Conservation (phyloP, 805 yeast genomes). For the Teunomyces funiuensis region DNA sequence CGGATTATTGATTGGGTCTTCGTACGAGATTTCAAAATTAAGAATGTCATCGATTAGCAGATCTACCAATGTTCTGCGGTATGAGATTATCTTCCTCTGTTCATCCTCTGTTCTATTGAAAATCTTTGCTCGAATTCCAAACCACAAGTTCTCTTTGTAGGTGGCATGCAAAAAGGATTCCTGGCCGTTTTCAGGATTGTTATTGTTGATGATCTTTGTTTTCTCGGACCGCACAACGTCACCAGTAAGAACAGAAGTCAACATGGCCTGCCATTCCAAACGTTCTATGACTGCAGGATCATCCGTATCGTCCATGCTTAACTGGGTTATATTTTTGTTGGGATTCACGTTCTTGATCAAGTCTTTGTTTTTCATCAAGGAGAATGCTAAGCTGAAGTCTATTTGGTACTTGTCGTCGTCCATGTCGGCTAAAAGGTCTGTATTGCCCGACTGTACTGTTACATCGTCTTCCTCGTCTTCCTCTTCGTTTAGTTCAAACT, state of each 20-base stretch:
- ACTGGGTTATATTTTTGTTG: slow-evolving; percentile 34
- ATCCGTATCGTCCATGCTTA: slow-evolving; percentile 38
- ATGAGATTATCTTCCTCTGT: slow-evolving; percentile 66
- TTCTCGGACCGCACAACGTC: slow-evolving; percentile 92
- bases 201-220: slow-evolving; percentile 62
- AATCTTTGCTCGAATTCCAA: slow-evolving; percentile 79
- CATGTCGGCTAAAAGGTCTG: slow-evolving; percentile 37
- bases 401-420: slow-evolving; percentile 48
- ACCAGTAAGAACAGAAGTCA: slow-evolving; percentile 86
- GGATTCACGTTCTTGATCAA: slow-evolving; percentile 13
- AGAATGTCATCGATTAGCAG: slow-evolving; percentile 66
- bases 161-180: slow-evolving; percentile 54
- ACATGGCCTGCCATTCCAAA: slow-evolving; percentile 94
- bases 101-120: slow-evolving; percentile 79
- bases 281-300: slow-evolving; percentile 65
- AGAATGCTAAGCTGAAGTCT: slow-evolving; percentile 43
- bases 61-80: slow-evolving; percentile 71
- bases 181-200: slow-evolving; percentile 33
- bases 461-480: slow-evolving; percentile 33
- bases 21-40: slow-evolving; percentile 57
- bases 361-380: slow-evolving; percentile 30
- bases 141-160: slow-evolving; percentile 77
- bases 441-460: slow-evolving; percentile 31
- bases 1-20: slow-evolving; percentile 24
- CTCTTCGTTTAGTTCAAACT: slow-evolving; percentile 22